Base-by-base conservation (phyloP, 1,139 yeast genomes). In the Suzukiozyma palmioleophila region DNA sequence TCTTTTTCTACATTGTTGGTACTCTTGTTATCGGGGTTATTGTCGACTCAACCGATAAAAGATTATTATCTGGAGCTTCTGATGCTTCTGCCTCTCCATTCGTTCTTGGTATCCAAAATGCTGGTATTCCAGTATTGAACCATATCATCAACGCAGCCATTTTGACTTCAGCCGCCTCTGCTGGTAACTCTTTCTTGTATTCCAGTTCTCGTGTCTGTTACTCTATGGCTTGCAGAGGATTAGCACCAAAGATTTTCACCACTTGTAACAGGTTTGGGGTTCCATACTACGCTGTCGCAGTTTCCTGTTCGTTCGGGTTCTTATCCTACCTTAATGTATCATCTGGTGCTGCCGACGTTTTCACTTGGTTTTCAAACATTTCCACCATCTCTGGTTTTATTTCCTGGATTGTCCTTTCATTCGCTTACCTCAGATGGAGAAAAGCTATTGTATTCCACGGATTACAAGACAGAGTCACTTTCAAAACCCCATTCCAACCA, bases 131-230 rank as follows among this genome's bases (percentile, higher is more conserved):
- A 0, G 83, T 73, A 1, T 63, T 84, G 47, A 80, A 84, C 45
- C 83, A 81, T 51, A 69, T 84, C 38, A 69, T 84, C 49, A 84
- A 84, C 53, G 90, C 81, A 2, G 78, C 78, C 48, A 79, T 84
- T 42, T 62, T 84, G 54, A 64, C 83, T 8, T 81, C 84, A 42
- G 84, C 85, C 40, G 74, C 82, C 46, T 79, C 86, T 11, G 85
- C 90, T 8, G 81, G 84, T 37, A 84, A 83, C 60, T 81, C 89
- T 0, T 86, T 80, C 60, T 64, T 82, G 45, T 84, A 82, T 60
- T 80, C 84, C 43, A 81, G 84, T 15, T 75, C 89, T 11, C 74
- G 92, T 69, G 76, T 81, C 12, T 63, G 81, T 33, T 84, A 78
- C 54, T 81, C 84, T 32, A 62, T 83, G 47, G 75, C 88, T 6